Evolutionary conservation across 2,329 filamentous ascomycete genomes (phyloP).

Genomic region (Aspergillus transmontanensis): DNA sequence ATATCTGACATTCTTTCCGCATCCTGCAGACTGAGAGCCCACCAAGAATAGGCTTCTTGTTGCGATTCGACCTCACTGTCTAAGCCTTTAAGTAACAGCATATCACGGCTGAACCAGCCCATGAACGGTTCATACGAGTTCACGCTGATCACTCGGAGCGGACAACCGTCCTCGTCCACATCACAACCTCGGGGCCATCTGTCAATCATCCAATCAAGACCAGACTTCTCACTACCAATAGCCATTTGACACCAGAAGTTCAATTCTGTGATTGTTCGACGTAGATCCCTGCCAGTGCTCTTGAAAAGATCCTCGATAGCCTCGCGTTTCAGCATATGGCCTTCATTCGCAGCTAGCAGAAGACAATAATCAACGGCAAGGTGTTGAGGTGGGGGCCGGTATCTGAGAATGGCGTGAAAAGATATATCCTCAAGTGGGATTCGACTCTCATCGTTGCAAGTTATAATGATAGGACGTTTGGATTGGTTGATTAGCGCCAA

Average conservation of each 20-base stretch:
- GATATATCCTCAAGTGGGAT: conserved; percentile 73
- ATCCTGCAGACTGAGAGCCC: conserved; percentile 65
- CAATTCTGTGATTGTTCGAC: conserved; percentile 79
- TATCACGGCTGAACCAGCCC: conserved; percentile 72
- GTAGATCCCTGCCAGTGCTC: conserved; percentile 70
- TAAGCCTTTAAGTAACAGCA: conserved; percentile 43
- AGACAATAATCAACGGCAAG: conserved; percentile 79
- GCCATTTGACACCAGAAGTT: conserved; percentile 98
- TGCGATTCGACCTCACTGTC: conserved; percentile 64
- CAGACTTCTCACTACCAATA: conserved; percentile 83
- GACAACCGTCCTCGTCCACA: conserved; percentile 66
- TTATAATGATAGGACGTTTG: conserved; percentile 90
- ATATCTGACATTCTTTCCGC: conserved; percentile 51
- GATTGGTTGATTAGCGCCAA: conserved; percentile 77
- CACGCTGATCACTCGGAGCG: conserved; percentile 77
- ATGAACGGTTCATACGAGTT: conserved; percentile 77
- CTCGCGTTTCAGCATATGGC: conserved; percentile 71
- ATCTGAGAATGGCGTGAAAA: conserved; percentile 83
- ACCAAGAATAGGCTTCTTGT: conserved; percentile 67
- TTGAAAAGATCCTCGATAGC: conserved; percentile 72
- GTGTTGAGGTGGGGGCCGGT: conserved; percentile 66
- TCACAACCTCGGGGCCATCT: conserved; percentile 74
- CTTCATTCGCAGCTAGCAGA: conserved; percentile 82
- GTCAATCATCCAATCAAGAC: conserved; percentile 85
- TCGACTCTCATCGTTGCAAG: conserved; percentile 88